Percentiles rank a stretch among this genome's conserved stretches.
These are phyloP conservation scores for Carex pumila DNA, from an alignment of 176 grass and related monocot species.

Conservation along the genomic window DNA sequence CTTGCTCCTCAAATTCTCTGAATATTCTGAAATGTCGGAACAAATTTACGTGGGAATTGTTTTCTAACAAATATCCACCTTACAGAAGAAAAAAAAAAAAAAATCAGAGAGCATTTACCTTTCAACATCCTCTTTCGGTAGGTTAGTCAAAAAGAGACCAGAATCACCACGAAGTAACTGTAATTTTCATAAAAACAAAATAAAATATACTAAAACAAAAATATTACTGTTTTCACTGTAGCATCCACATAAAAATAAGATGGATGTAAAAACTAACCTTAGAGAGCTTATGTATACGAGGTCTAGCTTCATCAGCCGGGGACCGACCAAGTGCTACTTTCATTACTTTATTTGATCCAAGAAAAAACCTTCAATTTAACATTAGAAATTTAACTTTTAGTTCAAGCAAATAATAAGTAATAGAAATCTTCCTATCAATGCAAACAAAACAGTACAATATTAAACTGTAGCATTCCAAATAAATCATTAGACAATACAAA, in stretches of 20 bases:
- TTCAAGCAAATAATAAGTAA: background rate
- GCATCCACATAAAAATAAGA: background rate
- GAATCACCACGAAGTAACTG: slow-evolving; percentile 67
- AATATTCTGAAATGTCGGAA: slow-evolving; percentile 46
- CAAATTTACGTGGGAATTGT: background rate
- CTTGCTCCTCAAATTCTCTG: slow-evolving; percentile 61
- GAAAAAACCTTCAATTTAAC: slow-evolving; percentile 57
- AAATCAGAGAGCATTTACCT: slow-evolving; percentile 36
- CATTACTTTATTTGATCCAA: slow-evolving; percentile 96
- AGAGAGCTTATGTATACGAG: slow-evolving; percentile 61
- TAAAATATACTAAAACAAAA: background rate
- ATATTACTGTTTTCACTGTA: background rate
- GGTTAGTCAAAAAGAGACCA: slow-evolving; percentile 71
- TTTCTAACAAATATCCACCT: background rate
- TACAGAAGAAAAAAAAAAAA: background rate
- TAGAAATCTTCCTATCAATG: background rate
- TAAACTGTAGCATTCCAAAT: background rate
- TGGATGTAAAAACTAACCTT: slow-evolving; percentile 33
- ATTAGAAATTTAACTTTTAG: background rate
- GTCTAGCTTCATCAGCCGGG: slow-evolving; percentile 66
- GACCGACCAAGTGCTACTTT: slow-evolving; percentile 75
- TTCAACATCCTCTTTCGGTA: slow-evolving; percentile 73
- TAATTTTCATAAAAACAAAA: slow-evolving; percentile 14
- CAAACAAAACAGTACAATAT: background rate
- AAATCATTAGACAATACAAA: background rate